Evolutionary conservation across 305 asterid species (phyloP), one percentile per base, ranked within the genome.

Genomic region (Fraxinus sp.): DNA sequence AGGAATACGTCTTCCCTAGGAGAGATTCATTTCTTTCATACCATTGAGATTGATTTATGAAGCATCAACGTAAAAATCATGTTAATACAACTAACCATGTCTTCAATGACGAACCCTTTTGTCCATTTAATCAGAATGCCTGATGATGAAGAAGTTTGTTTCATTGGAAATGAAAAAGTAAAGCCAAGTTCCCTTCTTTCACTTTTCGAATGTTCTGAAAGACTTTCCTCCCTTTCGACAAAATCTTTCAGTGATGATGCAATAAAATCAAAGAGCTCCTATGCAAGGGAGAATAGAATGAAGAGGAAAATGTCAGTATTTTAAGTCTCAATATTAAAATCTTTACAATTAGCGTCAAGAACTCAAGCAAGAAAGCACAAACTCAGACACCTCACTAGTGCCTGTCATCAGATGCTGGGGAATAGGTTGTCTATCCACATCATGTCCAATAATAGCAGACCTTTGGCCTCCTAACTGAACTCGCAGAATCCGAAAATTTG

Each of bases 141-240:
- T 22, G 97, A 91, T 1, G 92, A 89, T n/a, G 89, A 66, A 33
- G 98, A 92, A 70, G 85, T 87, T 81, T 93, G 98, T 83, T 86
- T 92, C 85, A 95, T 89, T 1, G 98, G 98, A 87, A 92, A 95
- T 4, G 98, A 93, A 80, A 95, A 93, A 78, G 98, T 93, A 91
- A 95, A 93, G 80, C 98, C 98, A 28, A 95, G 93, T 35, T 88
- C 93, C 85, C 86, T 86, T 77, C 79, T 85, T 80, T 81, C 89
- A 79, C 66, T 77, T 79, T 82, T 86, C 30, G 88, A 87, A 82
- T 68, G 79, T 49, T 88, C 91, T 1, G 87, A 66, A 36, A 20
- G 86, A 82, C 82, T 81, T 68, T 83, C 94, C 78, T 90, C 94
- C 85, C 80, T 89, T 81, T 87, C 97, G 78, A 88, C 90, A 80